Base-by-base conservation (phyloP, 129 eudicot genomes). In the Chrysanthemum makinoi region DNA sequence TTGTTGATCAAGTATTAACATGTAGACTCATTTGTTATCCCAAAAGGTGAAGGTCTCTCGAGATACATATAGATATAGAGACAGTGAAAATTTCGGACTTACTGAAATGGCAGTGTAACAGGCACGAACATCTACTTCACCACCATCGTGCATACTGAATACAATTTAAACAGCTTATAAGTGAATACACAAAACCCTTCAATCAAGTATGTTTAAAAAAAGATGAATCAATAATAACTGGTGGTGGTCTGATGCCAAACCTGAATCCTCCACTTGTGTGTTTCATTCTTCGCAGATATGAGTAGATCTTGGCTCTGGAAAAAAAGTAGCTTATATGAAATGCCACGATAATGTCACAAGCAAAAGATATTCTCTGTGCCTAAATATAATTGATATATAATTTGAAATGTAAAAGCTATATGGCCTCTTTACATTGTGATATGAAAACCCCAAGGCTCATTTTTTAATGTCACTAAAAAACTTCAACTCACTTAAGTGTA, bases 71-170 rank as follows among this genome's bases (percentile, higher is more conserved):
- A 14, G 9, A 65, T 2, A 66, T 13, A 33, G 39, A 17, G 30
- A 60, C 47, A 44, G 74, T 39, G 59, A 59, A 28, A 52, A 19
- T 20, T n/a, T 30, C 51, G 11, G 66, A 67, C 97, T 74, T 84
- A 94, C 99, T 28, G 99, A 90, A 56, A 94, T 86, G 14, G 99
- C 97, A 65, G 97, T 94, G 81, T 94, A 94, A 75, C 99, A 94
- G 57, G 97, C 99, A 77, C 99, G 90, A 19, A 90, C 99, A 86
- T 94, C 99, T 15, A 90, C 73, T 79, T 95, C 99, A 66, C 99
- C 99, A 19, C 95, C 92, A 75, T 90, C 96, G 84, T 95, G 99
- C 99, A 95, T 90, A 87, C 97, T 90, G 74, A 53, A 69, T 8
- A 24, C 68, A 50, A 46, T 70, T 62, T 39, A 62, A 62, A 33